Evolutionary conservation across 352 stramenopile genomes (phyloP), one percentile per base, ranked within the genome.

Genomic region (Phytopythium boreale): DNA sequence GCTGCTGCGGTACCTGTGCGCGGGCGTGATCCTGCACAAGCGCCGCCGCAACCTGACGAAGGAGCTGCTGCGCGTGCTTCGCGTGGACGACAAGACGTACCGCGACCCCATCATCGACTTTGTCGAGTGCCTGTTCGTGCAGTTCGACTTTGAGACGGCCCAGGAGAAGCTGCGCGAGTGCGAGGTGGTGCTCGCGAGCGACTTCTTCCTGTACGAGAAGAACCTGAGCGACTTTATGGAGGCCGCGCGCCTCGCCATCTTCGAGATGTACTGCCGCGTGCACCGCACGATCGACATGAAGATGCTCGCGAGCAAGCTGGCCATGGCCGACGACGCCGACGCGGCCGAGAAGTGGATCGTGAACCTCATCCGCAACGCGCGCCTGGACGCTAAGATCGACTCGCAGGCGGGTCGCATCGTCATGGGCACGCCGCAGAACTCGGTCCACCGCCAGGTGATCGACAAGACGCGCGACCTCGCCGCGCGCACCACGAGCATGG

Each of bases 191-290:
- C 81, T 99, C 50, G 80, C 81, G 15, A 92, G 90, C 49, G 97
- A 99, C 71, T 99, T 99, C 71, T 99, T 99, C 79, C 80, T 99
- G 37, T 90, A 92, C 74, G 85, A 94, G 76, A 93, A 93, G 72
- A 98, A 98, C 71, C 97, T 98, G 73, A 94, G 84, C n/a, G 93
- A 97, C 66, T 99, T 99, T 66, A 99, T 99, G 96, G 97, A 99
- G 75, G 89, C 97, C 41, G 97, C 97, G 19, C 85, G 97, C 26
- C 86, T 99, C 19, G 97, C 98, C 79, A 98, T 99, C 63, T 99
- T 99, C 75, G 97, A 99, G 79, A 98, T 98, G 69, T 99, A 99
- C 82, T 99, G 97, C 80, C 89, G 97, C 59, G 98, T 99, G 70
- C 97, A 99, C 86, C 89, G 98, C 73, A 99, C 98, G 77, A 99